A percentile compares a stretch with the other conserved stretches of the same genome.
These are phyloP conservation scores for Xylariaceae sp. DNA, from an alignment of 2,329 filamentous ascomycete genomes.

Conservation along the genomic window DNA sequence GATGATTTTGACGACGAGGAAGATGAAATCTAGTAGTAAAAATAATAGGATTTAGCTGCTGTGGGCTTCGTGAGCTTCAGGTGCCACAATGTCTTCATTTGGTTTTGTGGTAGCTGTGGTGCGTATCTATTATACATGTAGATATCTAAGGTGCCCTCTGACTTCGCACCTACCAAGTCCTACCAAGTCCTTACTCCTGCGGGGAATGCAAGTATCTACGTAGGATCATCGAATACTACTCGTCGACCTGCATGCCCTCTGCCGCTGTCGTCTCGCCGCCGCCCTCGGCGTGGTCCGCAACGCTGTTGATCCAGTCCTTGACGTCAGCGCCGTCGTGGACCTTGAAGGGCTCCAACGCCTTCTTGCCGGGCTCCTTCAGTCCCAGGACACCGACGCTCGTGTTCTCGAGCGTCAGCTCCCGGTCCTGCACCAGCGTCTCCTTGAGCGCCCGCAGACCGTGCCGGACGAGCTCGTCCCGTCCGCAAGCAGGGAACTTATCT, in stretches of 20 bases:
- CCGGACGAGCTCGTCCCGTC: slow-evolving; percentile 82
- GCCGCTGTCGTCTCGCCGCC: slow-evolving; percentile 44
- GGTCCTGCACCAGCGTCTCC: slow-evolving; percentile 95
- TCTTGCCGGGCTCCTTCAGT: slow-evolving; percentile 53
- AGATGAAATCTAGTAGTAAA: slow-evolving; percentile 40
- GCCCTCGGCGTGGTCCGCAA: slow-evolving; percentile 58
- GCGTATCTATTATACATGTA: slow-evolving; percentile 29
- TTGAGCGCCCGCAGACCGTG: slow-evolving; percentile 91
- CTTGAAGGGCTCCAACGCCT: slow-evolving; percentile 77
- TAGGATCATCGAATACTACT: slow-evolving; percentile 30
- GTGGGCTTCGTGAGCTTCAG: too few relatives aligned
- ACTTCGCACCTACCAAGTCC: background rate
- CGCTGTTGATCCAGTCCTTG: slow-evolving; percentile 80
- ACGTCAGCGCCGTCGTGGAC: slow-evolving; percentile 89
- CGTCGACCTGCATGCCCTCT: slow-evolving; percentile 52
- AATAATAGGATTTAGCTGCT: too few relatives aligned
- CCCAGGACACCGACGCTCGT: slow-evolving; percentile 89
- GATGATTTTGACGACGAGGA: slow-evolving; percentile 95
- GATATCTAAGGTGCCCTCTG: slow-evolving; percentile 9
- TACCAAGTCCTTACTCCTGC: slow-evolving; percentile 16
- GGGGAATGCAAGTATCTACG: slow-evolving; percentile 21
- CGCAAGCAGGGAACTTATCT: slow-evolving; percentile 76
- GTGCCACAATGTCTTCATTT: slow-evolving; percentile 2
- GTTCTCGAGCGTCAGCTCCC: slow-evolving; percentile 96
- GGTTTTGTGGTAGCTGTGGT: slow-evolving; percentile 18